Evolutionary conservation across 2,329 filamentous ascomycete species (phyloP).

Genomic region (Dichotomopilus funicola): DNA sequence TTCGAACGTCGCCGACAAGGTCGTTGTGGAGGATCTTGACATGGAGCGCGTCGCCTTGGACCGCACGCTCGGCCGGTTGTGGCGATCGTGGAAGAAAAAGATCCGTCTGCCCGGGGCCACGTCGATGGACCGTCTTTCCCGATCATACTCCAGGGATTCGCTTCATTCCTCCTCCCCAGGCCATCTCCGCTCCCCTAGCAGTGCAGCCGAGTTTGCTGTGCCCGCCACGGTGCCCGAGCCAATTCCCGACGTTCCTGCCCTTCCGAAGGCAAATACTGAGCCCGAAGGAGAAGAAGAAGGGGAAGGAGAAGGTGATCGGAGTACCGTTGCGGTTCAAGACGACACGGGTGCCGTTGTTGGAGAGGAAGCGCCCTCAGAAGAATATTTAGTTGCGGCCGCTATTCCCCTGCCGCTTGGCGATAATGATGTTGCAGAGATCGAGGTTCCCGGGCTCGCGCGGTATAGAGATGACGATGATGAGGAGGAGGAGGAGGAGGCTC

Average conservation of each 20-base stretch:
- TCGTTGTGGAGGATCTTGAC: conserved; percentile 84
- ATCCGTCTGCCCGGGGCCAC: conserved; percentile 52
- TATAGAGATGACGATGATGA: conserved; percentile 58
- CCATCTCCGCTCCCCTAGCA: conserved; percentile 35
- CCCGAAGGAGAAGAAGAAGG: conserved; percentile 23
- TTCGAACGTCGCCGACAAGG: conserved; percentile 51
- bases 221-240: conserved; percentile 35
- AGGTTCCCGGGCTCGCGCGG: conserved; percentile 61
- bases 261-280: conserved; percentile 14
- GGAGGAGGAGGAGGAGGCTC: conserved; percentile 34
- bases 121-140: conserved; percentile 33
- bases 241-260: too few relatives aligned
- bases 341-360: too few relatives aligned
- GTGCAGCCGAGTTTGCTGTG: conserved; percentile 30
- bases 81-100: conserved; percentile 92
- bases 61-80: conserved; percentile 77
- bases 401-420: conserved; percentile 63
- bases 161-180: conserved; percentile 26
- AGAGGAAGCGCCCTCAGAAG: conserved; percentile 28
- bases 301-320: conserved; percentile 4
- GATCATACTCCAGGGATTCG: conserved; percentile 45
- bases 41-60: conserved; percentile 92
- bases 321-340: too few relatives aligned
- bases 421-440: conserved; percentile 72
- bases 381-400: conserved; percentile 44